Evolutionary conservation across 2,329 filamentous ascomycete genomes (phyloP).

Genomic region (Fusarium sp.): DNA sequence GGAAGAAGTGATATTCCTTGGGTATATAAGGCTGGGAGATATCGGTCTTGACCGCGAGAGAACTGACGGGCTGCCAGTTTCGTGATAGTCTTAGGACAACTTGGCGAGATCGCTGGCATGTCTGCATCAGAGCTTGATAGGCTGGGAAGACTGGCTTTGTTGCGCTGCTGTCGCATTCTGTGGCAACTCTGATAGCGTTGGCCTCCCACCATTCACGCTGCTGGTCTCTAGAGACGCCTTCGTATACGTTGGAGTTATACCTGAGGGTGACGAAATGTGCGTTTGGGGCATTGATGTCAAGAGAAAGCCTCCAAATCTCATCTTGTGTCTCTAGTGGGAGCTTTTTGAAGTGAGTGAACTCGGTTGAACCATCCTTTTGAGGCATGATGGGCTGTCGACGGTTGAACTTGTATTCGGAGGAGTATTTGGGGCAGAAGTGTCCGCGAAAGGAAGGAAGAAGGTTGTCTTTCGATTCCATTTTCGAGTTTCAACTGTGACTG

Average conservation of each 20-base stretch:
- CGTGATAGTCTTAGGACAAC: not conserved
- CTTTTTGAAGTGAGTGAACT: not conserved
- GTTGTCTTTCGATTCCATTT: too few relatives aligned
- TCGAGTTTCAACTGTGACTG: too few relatives aligned
- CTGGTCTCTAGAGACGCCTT: not conserved
- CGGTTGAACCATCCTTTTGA: not conserved
- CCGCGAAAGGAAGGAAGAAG: too few relatives aligned
- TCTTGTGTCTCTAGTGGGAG: constrained; percentile 10
- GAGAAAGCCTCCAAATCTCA: not conserved
- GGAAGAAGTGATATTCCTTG: not conserved
- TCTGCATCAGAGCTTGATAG: not conserved
- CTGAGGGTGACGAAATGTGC: not conserved
- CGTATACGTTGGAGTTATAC: not conserved
- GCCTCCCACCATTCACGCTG: not conserved
- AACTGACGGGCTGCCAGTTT: not conserved
- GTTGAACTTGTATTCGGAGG: too few relatives aligned
- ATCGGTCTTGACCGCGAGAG: not conserved
- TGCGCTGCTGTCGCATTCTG: not conserved
- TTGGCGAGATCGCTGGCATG: not conserved
- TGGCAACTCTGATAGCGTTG: not conserved
- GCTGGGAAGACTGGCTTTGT: not conserved
- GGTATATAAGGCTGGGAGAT: not conserved
- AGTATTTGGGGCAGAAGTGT: too few relatives aligned
- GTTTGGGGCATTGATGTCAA: not conserved
- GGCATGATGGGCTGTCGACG: not conserved